Conservation (phyloP, 495 filamentous ascomycete species). For the Xeromyces bisporus region DNA sequence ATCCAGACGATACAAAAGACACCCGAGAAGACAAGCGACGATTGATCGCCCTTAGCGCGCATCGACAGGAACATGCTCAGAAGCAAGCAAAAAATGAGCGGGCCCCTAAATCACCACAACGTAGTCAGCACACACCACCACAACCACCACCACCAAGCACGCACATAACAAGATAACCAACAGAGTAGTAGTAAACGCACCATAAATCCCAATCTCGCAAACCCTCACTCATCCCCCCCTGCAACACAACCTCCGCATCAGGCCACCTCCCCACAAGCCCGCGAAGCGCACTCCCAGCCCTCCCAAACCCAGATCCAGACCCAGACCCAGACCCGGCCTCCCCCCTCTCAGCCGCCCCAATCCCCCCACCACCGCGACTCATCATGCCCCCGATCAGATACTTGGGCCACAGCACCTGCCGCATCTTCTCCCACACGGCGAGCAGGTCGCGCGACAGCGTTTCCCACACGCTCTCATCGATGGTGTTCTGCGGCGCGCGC, state of each 20-base stretch:
- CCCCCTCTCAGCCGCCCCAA: constrained; percentile 49
- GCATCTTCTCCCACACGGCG: constrained; percentile 94
- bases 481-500: constrained; percentile 79
- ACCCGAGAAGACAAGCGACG: constrained; percentile 77
- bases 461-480: constrained; percentile 94
- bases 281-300: constrained; percentile 34
- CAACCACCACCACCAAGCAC: too few species aligned
- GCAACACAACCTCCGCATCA: constrained; percentile 51
- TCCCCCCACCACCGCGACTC: constrained; percentile 49
- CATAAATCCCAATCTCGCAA: constrained; percentile 95
- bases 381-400: constrained; percentile 66
- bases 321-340: constrained; percentile 36
- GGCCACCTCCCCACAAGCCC: constrained; percentile 50
- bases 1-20: constrained; percentile 96
- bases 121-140: constrained; percentile 1
- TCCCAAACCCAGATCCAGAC: constrained; percentile 41
- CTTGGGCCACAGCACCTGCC: constrained; percentile 92
- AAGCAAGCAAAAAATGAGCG: constrained; percentile 78
- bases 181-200: constrained; percentile 17
- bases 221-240: constrained; percentile 71
- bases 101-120: constrained; percentile 39
- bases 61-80: constrained; percentile 74
- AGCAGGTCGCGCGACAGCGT: constrained; percentile 80
- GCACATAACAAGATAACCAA: neutral
- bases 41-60: constrained; percentile 55